phyloP scores from a whole-genome alignment of 23 red algal genomes.

The Rhodosorus marinus region DNA sequence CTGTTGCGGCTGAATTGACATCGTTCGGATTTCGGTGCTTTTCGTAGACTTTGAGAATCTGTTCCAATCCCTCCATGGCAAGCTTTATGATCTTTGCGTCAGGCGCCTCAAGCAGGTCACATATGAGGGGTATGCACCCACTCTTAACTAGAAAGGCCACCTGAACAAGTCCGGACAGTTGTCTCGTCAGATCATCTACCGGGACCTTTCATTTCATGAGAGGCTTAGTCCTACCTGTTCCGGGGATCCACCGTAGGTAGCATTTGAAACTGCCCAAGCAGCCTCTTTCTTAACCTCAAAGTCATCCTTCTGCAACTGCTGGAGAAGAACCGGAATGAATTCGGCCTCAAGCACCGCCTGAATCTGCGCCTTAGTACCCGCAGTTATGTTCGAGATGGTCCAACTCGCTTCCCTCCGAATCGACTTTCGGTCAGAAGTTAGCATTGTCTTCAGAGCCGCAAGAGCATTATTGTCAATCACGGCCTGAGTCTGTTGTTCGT shows the following conservation, averaged over 20 bases:
- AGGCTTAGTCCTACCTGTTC: no score
- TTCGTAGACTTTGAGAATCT: slow-evolving; percentile 15
- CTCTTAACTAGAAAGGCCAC: slow-evolving; percentile 4
- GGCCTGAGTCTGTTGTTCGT: slow-evolving; percentile 84
- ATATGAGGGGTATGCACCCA: slow-evolving; percentile 18
- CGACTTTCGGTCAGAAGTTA: slow-evolving; percentile 50
- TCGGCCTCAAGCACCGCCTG: slow-evolving; percentile 12
- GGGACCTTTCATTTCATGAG: no score
- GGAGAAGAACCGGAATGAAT: slow-evolving; percentile 11
- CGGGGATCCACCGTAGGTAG: slow-evolving; percentile 14
- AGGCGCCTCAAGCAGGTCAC: slow-evolving; percentile 9
- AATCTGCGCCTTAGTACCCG: slow-evolving; percentile 84
- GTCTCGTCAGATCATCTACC: no score
- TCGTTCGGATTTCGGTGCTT: not conserved
- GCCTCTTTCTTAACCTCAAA: slow-evolving; percentile 27
- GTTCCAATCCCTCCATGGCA: slow-evolving; percentile 22
- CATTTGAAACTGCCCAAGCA: slow-evolving; percentile 28
- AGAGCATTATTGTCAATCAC: slow-evolving; percentile 69
- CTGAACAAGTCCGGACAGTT: no score
- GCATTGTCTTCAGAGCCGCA: slow-evolving; percentile 15
- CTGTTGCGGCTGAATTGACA: slow-evolving; percentile 4
- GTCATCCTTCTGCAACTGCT: slow-evolving; percentile 7
- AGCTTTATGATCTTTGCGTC: slow-evolving; percentile 12
- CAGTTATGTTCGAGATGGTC: slow-evolving; percentile 88
- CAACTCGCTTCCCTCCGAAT: slow-evolving; percentile 97